Percentiles rank a stretch among this genome's conserved stretches.
phyloP scores from a whole-genome alignment of 208 protist genomes.

The Acanthamoeba sp. region DNA sequence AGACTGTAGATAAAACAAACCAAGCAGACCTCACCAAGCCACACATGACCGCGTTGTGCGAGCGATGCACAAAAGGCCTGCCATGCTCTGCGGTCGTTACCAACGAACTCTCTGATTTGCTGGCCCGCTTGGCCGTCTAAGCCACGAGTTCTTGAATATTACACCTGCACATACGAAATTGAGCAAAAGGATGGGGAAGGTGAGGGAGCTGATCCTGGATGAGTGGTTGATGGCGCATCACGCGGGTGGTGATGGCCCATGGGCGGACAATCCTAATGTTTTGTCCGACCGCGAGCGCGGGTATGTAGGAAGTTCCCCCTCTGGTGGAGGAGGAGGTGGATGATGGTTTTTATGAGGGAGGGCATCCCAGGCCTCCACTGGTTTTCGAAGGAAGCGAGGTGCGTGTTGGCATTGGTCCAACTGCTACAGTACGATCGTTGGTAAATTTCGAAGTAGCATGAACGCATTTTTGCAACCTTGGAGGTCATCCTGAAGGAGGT shows the following conservation, averaged over 20 bases:
- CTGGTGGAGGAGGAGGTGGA: background rate
- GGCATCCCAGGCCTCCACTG: constrained; percentile 2
- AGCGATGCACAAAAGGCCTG: background rate
- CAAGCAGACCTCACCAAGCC: background rate
- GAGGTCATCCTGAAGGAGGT: background rate
- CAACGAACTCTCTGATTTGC: too few relatives aligned
- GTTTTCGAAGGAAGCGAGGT: background rate
- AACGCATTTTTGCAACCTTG: background rate
- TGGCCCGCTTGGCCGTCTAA: too few relatives aligned
- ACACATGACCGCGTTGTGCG: background rate
- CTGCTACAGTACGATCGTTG: background rate
- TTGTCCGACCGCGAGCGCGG: background rate
- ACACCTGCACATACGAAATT: too few relatives aligned
- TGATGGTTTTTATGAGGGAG: background rate
- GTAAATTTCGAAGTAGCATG: background rate
- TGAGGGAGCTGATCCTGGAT: background rate
- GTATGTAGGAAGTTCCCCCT: background rate
- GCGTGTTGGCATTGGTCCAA: background rate
- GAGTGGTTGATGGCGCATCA: background rate
- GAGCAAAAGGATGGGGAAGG: background rate
- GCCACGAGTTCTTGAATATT: too few relatives aligned
- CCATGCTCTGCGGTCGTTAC: background rate
- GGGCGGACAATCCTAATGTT: background rate
- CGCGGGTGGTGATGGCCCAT: background rate
- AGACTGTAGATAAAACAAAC: background rate